phyloP scores from a whole-genome alignment of 2,329 filamentous ascomycete genomes.

The Exophiala spinifera region DNA sequence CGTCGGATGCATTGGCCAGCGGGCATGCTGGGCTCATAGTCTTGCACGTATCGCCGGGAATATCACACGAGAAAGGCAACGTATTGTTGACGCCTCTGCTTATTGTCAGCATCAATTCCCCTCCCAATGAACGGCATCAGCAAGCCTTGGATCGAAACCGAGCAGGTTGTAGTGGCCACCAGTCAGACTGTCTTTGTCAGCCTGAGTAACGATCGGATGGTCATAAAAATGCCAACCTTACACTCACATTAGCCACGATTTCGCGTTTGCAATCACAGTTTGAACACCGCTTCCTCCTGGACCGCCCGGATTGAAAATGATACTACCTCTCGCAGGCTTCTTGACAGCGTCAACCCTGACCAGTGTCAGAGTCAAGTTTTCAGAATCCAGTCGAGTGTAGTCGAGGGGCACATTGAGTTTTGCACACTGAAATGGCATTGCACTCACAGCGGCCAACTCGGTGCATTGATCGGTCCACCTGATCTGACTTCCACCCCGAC shows the following conservation, averaged over 20 bases:
- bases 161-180: slow-evolving; percentile 1
- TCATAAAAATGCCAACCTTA: not conserved
- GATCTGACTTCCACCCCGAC: not conserved
- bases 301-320: slow-evolving; percentile 37
- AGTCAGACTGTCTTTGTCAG: slow-evolving; percentile 1
- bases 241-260: not conserved
- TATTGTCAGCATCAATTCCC: not conserved
- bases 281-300: slow-evolving; percentile 35
- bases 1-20: slow-evolving; percentile 3
- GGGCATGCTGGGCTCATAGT: not conserved
- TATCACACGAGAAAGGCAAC: not conserved
- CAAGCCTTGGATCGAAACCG: slow-evolving; percentile 4
- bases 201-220: not conserved
- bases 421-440: slow-evolving; percentile 30
- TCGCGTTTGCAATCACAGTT: not conserved
- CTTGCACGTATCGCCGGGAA: not conserved
- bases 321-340: slow-evolving; percentile 32
- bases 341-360: slow-evolving; percentile 31
- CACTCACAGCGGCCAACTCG: not conserved
- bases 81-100: not conserved
- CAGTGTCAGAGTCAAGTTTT: slow-evolving; percentile 32
- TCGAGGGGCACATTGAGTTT: slow-evolving; percentile 37
- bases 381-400: slow-evolving; percentile 30
- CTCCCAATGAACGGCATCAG: not conserved
- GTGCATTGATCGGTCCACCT: not conserved